Base-by-base conservation (phyloP, 2,329 filamentous ascomycete genomes). In the Exophiala mesophila region DNA sequence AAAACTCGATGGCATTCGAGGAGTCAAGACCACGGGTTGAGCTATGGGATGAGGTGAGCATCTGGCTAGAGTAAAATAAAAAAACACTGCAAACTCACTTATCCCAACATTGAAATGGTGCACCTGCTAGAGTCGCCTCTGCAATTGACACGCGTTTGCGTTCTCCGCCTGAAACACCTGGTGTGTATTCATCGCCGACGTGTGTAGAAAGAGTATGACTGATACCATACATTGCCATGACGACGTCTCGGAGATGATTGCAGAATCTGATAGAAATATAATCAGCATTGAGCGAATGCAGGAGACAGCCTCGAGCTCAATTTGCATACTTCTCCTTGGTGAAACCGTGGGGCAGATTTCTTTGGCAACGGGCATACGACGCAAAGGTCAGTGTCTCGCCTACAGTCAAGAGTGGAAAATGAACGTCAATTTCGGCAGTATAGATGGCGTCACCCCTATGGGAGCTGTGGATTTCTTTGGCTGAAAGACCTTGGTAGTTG, bases 371-470 rank as follows among this genome's bases (percentile, higher is more conserved):
- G 2, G 73, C 67, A 7, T 71, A 67, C 4, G 74, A 73, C 2
- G 76, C 76, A 52, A 78, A 78, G 36, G 72, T 67, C 4, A 90
- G 72, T 1, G 86, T 92, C 55, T 90, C 82, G 39, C 84, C 84
- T 30, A 90, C 85, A 2, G 77, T 81, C 55, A 92, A 66, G 66
- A 81, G 77, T 8, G 85, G 83, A 58, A 89, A 89, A 64, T 89
- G 85, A 3, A 84, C 82, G 59, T 94, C 88, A 24, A 86, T 81
- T 62, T 92, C 86, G 46, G 85, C 85, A 0, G 85, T 89, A 66
- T 92, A 92, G 61, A 92, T 89, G 49, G 85, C 85, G 65, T 94
- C 87, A 52, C 87, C 87, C 19, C 85, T 81, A 66, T 90, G 88
- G 48, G 77, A 67, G 10, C 74, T 76, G 66, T 85, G 77, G 83